A percentile compares a stretch with the other conserved stretches of the same genome.
phyloP scores from a whole-genome alignment of 805 yeast genomes.

The Metschnikowia koreensis region DNA sequence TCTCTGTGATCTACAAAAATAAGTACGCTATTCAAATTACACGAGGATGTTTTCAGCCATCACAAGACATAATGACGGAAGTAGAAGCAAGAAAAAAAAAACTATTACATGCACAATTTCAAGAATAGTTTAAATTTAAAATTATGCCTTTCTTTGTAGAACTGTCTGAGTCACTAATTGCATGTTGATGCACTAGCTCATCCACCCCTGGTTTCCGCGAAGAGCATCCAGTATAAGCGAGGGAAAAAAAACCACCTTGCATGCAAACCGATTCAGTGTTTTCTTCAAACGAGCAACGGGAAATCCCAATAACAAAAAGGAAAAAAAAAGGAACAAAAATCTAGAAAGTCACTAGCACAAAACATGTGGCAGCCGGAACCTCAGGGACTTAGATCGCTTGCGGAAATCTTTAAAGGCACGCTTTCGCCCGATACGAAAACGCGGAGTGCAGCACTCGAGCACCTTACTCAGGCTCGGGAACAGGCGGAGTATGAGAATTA shows the following conservation, averaged over 20 bases:
- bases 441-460: constrained; percentile 68
- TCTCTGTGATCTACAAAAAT: too few relatives aligned
- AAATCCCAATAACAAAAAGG: neutral
- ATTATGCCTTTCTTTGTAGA: too few relatives aligned
- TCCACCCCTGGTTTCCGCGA: neutral
- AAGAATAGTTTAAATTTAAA: too few relatives aligned
- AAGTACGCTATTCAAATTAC: too few relatives aligned
- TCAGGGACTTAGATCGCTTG: constrained; percentile 60
- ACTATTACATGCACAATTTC: too few relatives aligned
- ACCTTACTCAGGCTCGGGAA: constrained; percentile 62
- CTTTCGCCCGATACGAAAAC: constrained; percentile 55
- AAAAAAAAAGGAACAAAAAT: neutral
- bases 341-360: too few relatives aligned
- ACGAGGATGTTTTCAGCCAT: too few relatives aligned
- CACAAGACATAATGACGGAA: too few relatives aligned
- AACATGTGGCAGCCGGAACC: constrained; percentile 68
- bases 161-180: too few relatives aligned
- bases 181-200: too few relatives aligned
- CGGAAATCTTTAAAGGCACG: constrained; percentile 66
- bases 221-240: neutral
- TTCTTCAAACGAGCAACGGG: neutral
- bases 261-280: neutral
- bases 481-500: constrained; percentile 84
- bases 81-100: too few relatives aligned
- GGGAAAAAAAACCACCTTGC: neutral